Evolutionary conservation across 2,329 filamentous ascomycete genomes (phyloP).

Genomic region (Dactylella cylindrospora): DNA sequence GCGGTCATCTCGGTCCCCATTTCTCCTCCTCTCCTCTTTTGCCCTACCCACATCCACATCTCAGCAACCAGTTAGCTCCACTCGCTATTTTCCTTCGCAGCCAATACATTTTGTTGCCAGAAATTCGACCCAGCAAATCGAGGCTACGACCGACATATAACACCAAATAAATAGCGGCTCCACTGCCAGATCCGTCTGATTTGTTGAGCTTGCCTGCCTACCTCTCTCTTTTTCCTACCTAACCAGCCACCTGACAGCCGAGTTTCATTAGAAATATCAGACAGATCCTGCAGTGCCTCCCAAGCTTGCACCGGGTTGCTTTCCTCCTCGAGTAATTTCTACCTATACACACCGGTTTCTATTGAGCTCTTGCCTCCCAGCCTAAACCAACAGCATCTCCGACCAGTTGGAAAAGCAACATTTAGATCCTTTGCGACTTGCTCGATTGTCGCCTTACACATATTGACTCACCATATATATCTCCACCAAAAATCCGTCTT

Average conservation of each 20-base stretch:
- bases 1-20: conserved; percentile 42
- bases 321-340: no score
- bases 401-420: conserved; percentile 33
- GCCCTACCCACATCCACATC: conserved; percentile 19
- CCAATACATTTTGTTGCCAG: no score
- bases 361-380: conserved; percentile 43
- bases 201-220: no score
- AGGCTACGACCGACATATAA: conserved; percentile 13
- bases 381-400: conserved; percentile 40
- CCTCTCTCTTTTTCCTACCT: no score
- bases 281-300: no score
- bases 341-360: no score
- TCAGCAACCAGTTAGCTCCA: conserved; percentile 26
- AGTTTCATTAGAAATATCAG: no score
- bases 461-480: conserved; percentile 34
- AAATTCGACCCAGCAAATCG: conserved; percentile 3
- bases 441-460: conserved; percentile 31
- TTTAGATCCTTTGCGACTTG: conserved; percentile 34
- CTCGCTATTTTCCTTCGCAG: conserved; percentile 30
- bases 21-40: conserved; percentile 24
- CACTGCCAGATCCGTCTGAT: conserved; percentile 20
- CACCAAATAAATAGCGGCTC: conserved; percentile 29
- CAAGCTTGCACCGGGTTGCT: no score
- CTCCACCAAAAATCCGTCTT: conserved; percentile 19
- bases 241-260: no score